Percentiles rank a stretch among this genome's conserved stretches.
phyloP scores from a whole-genome alignment of 768 basidiomycete genomes.

The Pisolithus tinctorius region DNA sequence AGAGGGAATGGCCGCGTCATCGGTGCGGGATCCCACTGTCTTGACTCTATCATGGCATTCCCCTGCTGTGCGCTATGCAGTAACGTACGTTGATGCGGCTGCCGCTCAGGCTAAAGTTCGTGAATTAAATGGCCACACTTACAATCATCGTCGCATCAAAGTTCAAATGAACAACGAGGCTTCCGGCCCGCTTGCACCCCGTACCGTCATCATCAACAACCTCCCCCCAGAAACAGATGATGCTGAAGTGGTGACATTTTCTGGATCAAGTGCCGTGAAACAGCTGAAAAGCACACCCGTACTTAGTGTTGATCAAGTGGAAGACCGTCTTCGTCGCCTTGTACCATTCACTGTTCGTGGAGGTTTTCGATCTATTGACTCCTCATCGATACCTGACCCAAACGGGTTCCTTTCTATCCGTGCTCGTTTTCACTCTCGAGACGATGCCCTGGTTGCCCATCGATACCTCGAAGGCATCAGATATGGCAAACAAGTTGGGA shows the following conservation, averaged over 20 bases:
- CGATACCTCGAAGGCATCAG: constrained; percentile 29
- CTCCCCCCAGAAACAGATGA: constrained; percentile 5
- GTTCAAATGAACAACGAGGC: constrained; percentile 39
- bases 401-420: constrained; percentile 31
- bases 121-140: not conserved
- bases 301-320: constrained; percentile 14
- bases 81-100: not conserved
- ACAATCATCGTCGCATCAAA: constrained; percentile 26
- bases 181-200: constrained; percentile 23
- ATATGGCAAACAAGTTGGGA: constrained; percentile 24
- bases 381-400: constrained; percentile 10
- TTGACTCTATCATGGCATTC: not conserved
- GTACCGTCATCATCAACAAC: constrained; percentile 6
- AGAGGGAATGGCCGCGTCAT: not conserved
- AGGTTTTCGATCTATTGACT: constrained; percentile 10
- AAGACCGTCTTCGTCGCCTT: constrained; percentile 18
- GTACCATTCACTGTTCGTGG: constrained; percentile 15
- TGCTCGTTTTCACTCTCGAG: constrained; percentile 44
- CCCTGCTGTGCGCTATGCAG: not conserved
- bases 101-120: not conserved
- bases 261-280: constrained; percentile 22
- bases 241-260: constrained; percentile 22
- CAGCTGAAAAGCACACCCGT: constrained; percentile 19
- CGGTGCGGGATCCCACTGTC: not conserved
- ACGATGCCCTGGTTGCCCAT: constrained; percentile 37